A percentile compares a stretch with the other conserved stretches of the same genome.
Evolutionary conservation across 768 basidiomycete species (phyloP).

Genomic region (Collybiopsis luxurians): DNA sequence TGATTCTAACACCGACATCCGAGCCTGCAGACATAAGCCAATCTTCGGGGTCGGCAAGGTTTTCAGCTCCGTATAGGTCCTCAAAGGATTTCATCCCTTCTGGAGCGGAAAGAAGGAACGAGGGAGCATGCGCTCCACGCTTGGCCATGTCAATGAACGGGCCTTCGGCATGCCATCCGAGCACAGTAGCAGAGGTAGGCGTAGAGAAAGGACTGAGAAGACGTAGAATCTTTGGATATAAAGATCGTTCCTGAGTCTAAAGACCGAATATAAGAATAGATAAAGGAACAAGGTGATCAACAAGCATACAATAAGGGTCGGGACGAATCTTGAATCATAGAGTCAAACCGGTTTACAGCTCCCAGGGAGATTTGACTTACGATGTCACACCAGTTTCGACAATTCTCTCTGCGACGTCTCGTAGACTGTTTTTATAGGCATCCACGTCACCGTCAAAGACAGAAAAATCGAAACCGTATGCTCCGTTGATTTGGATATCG

Average conservation of each 20-base stretch:
- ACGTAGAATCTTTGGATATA: conserved; percentile 68
- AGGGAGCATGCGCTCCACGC: conserved; percentile 77
- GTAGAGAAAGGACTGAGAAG: conserved; percentile 69
- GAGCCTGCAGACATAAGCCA: conserved; percentile 55
- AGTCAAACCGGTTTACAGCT: conserved; percentile 18
- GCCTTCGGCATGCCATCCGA: conserved; percentile 92
- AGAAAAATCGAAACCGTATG: conserved; percentile 85
- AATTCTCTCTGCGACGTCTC: conserved; percentile 70
- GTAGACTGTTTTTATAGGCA: conserved; percentile 64
- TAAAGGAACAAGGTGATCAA: not conserved
- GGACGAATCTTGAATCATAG: conserved; percentile 42
- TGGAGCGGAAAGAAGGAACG: conserved; percentile 59
- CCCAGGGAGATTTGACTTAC: conserved; percentile 38
- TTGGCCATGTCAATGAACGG: conserved; percentile 84
- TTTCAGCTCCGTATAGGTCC: conserved; percentile 66
- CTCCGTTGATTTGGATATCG: conserved; percentile 90
- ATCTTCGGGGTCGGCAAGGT: conserved; percentile 60
- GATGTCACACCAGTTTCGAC: conserved; percentile 88
- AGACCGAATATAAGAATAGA: conserved; percentile 1
- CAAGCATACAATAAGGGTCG: conserved; percentile 62
- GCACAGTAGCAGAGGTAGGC: conserved; percentile 61
- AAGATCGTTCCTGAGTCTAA: conserved; percentile 75
- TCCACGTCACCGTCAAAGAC: conserved; percentile 72
- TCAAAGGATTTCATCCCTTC: conserved; percentile 70
- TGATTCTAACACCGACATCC: conserved; percentile 67